A percentile compares a stretch with the other conserved stretches of the same genome.
Evolutionary conservation across 164 flowering plant genomes (phyloP).

Genomic region (Piper betle): DNA sequence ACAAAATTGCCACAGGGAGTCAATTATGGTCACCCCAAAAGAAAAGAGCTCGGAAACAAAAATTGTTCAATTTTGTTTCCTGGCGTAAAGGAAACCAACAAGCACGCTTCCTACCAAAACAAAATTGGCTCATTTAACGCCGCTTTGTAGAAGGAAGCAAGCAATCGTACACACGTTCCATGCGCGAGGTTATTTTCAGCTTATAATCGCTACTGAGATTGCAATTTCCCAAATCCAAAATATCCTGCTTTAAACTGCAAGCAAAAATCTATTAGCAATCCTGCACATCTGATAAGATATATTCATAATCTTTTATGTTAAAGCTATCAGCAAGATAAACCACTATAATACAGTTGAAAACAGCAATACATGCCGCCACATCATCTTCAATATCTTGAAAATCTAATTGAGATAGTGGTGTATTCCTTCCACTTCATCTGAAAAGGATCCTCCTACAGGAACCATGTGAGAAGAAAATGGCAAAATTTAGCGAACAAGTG

Average conservation of each 20-base stretch:
- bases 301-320: neutral
- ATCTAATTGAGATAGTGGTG: no score
- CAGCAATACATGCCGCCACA: no score
- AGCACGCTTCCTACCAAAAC: no score
- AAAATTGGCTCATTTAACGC: conserved; percentile 5
- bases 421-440: neutral
- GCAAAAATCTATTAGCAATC: neutral
- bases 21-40: no score
- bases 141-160: conserved; percentile 55
- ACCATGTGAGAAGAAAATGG: no score
- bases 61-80: no score
- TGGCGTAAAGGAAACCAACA: no score
- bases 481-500: no score
- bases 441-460: neutral
- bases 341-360: neutral
- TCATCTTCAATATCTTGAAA: no score
- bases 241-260: conserved; percentile 74
- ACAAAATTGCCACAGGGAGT: no score
- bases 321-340: neutral
- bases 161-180: conserved; percentile 71
- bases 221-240: conserved; percentile 65
- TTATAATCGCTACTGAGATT: conserved; percentile 41
- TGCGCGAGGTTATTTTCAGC: conserved; percentile 48
- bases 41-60: no score
- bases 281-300: neutral